These are phyloP conservation scores for Rhazya stricta DNA, from an alignment of 257 asterid species.

Conservation along the genomic window DNA sequence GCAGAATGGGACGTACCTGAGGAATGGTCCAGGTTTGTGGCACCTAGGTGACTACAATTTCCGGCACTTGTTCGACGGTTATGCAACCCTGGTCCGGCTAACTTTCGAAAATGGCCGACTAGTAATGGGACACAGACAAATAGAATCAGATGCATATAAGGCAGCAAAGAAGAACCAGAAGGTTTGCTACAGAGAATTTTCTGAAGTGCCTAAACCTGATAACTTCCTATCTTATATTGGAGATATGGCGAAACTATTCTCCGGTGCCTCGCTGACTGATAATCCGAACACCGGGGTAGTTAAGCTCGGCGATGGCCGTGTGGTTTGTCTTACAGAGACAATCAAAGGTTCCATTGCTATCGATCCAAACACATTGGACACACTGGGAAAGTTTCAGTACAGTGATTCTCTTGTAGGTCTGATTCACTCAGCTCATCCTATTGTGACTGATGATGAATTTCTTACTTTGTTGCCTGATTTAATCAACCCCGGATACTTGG, in stretches of 20 bases:
- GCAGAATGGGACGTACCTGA: constrained; percentile 89
- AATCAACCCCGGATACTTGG: constrained; percentile 68
- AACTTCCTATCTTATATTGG: constrained; percentile 70
- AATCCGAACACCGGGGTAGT: constrained; percentile 96
- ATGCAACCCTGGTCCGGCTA: constrained; percentile 91
- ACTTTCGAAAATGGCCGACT: constrained; percentile 53
- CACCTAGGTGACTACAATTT: constrained; percentile 76
- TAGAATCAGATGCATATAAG: constrained; percentile 80
- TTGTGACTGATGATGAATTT: constrained; percentile 67
- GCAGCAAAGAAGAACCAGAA: constrained; percentile 70
- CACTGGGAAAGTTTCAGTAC: constrained; percentile 58
- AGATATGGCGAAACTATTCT: constrained; percentile 71
- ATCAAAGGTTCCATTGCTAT: constrained; percentile 70
- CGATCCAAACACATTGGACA: constrained; percentile 65
- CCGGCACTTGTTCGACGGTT: constrained; percentile 97
- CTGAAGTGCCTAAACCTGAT: constrained; percentile 74
- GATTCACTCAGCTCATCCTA: constrained; percentile 93
- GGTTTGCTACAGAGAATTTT: constrained; percentile 80
- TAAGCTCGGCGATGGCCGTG: constrained; percentile 76
- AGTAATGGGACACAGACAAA: constrained; percentile 80
- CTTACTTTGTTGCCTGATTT: constrained; percentile 73
- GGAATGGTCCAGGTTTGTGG: constrained; percentile 98
- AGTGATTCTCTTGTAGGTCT: constrained; percentile 66
- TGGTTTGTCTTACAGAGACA: constrained; percentile 88
- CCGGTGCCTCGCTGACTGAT: constrained; percentile 89